Base-by-base conservation (phyloP, 371 early-diverging fungal genomes). In the Rhizopus sp. region DNA sequence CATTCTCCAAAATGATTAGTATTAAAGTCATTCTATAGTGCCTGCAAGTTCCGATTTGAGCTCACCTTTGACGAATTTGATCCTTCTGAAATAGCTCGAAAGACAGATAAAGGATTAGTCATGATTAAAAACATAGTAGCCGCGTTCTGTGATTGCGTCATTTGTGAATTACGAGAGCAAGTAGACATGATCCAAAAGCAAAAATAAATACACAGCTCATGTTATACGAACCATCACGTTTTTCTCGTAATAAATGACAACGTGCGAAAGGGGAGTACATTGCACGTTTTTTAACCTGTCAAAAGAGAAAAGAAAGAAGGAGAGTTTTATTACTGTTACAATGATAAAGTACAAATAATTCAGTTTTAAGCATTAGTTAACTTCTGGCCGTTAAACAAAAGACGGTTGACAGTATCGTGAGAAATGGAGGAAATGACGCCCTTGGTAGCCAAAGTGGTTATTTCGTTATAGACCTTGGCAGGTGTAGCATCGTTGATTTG, bases 41-140 rank as follows among this genome's bases (percentile, higher is more conserved):
- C 86, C 13, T 83, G 83, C 52, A 86, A 84, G 60, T 80, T 84
- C 57, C 69, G 86, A 38, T 76, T 84, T 56, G 85, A 84, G 35
- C 70, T 82, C 50, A 56, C 66, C 41, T 75, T 84, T 57, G 67
- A 62, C 3, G 66, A 70, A 10, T 84, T 83, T 62, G 81, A 82
- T 40, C 77, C 82, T 9, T 63, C 80, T 30, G 81, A 83, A 40
- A 77, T 86, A 45, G 83, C 80, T 10, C 77, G 78, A 47, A 73
- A 79, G 31, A 86, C 82, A 31, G 75, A 73, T 8, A 57, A 65
- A 44, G 85, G 86, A 0, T 34, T 75, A 9, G 31, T 23, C 23
- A 70, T 69, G 68, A 63, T 70, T 12, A 66, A 64, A 10, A 57
- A 59, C 7, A 39, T 58, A 8, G 13, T 72, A 4, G 31, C 31